phyloP scores from a whole-genome alignment of 441 rosid genomes.

The Arabidopsis lyrata region DNA sequence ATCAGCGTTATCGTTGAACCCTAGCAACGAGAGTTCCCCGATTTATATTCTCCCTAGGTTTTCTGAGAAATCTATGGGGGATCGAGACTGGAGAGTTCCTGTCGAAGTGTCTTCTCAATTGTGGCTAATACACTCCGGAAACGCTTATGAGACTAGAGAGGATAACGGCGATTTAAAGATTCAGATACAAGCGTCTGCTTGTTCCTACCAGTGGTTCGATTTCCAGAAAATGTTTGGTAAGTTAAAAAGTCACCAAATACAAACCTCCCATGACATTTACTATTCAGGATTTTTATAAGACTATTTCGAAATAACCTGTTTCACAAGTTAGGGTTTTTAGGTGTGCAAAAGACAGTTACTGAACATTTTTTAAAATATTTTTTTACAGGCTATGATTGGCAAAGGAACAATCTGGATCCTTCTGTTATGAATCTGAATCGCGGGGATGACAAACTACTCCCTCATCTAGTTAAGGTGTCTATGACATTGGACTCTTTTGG shows the following conservation, averaged over 20 bases:
- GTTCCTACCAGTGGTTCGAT: conserved; percentile 89
- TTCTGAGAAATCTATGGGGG: conserved; percentile 32
- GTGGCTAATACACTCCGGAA: conserved; percentile 84
- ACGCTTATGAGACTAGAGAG: conserved; percentile 64
- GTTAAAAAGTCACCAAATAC: conserved; percentile 40
- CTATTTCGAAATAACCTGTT: not conserved
- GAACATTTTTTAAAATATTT: not conserved
- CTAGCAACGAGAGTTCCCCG: conserved; percentile 72
- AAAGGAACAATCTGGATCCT: conserved; percentile 78
- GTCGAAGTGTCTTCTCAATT: conserved; percentile 71
- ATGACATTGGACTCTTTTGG: conserved; percentile 61
- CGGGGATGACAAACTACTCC: conserved; percentile 50
- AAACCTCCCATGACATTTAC: not conserved
- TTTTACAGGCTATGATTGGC: conserved; percentile 80
- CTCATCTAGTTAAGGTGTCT: conserved; percentile 76
- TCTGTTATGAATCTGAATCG: conserved; percentile 70
- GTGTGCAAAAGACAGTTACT: not conserved
- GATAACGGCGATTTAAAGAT: conserved; percentile 58
- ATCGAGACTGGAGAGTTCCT: conserved; percentile 78
- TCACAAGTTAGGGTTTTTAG: conserved; percentile 13
- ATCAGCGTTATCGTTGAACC: conserved; percentile 79
- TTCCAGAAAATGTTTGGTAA: conserved; percentile 75
- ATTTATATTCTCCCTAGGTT: conserved; percentile 84
- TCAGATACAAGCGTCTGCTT: conserved; percentile 62
- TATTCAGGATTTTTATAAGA: not conserved